Evolutionary conservation across 108 stramenopile genomes (phyloP).

Genomic region (Cyclostephanos invisitatus): DNA sequence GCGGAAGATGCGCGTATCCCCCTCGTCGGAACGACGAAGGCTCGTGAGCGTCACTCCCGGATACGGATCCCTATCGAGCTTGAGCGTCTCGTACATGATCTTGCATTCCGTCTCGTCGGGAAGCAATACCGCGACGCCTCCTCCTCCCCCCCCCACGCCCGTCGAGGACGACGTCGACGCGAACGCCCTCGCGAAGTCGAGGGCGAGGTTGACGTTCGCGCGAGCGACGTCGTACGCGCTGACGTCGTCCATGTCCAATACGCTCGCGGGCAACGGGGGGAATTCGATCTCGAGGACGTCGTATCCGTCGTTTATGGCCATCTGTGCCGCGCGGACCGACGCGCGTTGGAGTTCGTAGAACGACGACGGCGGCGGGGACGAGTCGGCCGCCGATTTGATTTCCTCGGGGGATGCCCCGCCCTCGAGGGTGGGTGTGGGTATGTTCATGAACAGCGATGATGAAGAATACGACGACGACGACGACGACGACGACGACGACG

Average conservation of each 20-base stretch:
- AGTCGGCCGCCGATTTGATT: conserved; percentile 58
- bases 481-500: not conserved
- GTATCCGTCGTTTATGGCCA: conserved; percentile 80
- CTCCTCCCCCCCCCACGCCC: conserved; percentile 24
- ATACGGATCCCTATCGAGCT: conserved; percentile 46
- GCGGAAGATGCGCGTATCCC: conserved; percentile 76
- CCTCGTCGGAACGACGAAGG: conserved; percentile 60
- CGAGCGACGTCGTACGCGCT: conserved; percentile 89
- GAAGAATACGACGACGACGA: not conserved
- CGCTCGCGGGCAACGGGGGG: conserved; percentile 87
- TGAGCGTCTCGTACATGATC: conserved; percentile 66
- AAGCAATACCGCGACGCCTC: conserved; percentile 68
- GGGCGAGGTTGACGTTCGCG: conserved; percentile 90
- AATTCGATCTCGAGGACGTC: conserved; percentile 91
- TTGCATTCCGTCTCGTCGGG: conserved; percentile 82
- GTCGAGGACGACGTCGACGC: conserved; percentile 19
- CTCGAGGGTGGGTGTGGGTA: conserved; percentile 39
- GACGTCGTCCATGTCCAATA: conserved; percentile 91
- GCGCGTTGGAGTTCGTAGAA: conserved; percentile 83
- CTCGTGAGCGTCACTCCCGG: conserved; percentile 65
- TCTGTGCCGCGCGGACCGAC: conserved; percentile 54
- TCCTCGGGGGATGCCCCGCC: conserved; percentile 51
- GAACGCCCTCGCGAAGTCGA: conserved; percentile 84
- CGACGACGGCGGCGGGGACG: conserved; percentile 58
- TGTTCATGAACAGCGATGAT: conserved; percentile 28